phyloP scores from a whole-genome alignment of 306 rosid species.

The Pachyrhizus erosus region DNA sequence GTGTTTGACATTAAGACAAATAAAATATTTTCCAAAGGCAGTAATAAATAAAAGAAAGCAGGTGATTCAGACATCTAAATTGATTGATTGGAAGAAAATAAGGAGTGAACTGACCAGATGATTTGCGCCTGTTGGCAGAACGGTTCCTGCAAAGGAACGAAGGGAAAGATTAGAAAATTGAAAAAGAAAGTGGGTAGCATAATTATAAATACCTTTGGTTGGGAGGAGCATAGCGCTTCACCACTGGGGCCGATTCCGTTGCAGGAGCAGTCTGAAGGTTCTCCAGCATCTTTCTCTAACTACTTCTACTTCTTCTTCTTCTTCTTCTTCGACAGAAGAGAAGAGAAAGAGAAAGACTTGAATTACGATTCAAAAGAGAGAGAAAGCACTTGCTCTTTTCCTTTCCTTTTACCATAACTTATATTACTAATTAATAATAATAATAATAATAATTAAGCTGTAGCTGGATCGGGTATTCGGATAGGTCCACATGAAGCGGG shows the following conservation, averaged over 20 bases:
- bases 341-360: constrained; percentile 11
- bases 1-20: not conserved
- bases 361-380: not conserved
- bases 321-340: not conserved
- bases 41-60: no score
- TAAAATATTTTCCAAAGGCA: no score
- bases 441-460: not conserved
- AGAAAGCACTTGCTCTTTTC: not conserved
- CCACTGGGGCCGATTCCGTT: constrained; percentile 47
- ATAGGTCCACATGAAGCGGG: not conserved
- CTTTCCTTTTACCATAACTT: not conserved
- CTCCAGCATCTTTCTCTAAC: constrained; percentile 58
- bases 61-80: not conserved
- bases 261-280: constrained; percentile 46
- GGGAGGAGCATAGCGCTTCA: constrained; percentile 78
- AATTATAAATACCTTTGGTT: constrained; percentile 57
- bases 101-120: constrained; percentile 56
- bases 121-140: constrained; percentile 66
- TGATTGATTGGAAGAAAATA: not conserved
- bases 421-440: no score
- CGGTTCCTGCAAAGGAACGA: constrained; percentile 56
- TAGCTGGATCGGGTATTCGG: not conserved
- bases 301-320: no score
- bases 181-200: not conserved
- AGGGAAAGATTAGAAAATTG: not conserved